phyloP scores from a whole-genome alignment of 768 basidiomycete genomes.

The Auricularia heimuer region DNA sequence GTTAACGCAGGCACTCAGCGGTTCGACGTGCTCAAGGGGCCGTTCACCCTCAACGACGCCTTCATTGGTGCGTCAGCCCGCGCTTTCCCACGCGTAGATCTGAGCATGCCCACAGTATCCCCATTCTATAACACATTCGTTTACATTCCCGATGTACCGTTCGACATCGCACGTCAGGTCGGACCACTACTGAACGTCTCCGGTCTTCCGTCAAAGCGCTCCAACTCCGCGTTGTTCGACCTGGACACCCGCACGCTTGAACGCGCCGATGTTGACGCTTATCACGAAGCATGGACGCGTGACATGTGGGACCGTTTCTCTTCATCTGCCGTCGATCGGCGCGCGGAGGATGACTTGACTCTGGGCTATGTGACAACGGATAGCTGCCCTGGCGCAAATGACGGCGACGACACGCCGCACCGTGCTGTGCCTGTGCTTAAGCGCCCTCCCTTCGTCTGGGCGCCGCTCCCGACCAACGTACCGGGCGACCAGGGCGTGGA shows the following conservation, averaged over 20 bases:
- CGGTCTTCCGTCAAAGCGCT: background rate
- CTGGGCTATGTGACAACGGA: conserved; percentile 58
- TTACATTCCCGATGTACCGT: conserved; percentile 48
- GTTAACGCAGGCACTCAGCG: conserved; percentile 54
- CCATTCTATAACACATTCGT: conserved; percentile 60
- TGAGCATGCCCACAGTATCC: conserved; percentile 24
- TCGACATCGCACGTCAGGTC: conserved; percentile 42
- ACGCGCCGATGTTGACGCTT: background rate
- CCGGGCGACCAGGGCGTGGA: conserved; percentile 47
- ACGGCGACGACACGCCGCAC: conserved; percentile 65
- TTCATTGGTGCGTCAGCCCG: conserved; percentile 31
- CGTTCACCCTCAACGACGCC: conserved; percentile 75
- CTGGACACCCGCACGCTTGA: background rate
- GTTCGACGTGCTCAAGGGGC: conserved; percentile 49
- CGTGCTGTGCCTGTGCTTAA: conserved; percentile 45
- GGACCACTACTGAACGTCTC: conserved; percentile 21
- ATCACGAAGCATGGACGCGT: background rate
- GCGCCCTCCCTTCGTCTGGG: conserved; percentile 49
- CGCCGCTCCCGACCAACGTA: conserved; percentile 38
- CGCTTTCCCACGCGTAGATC: background rate
- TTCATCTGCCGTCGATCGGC: background rate
- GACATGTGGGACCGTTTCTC: background rate
- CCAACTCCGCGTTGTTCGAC: background rate
- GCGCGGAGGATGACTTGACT: conserved; percentile 21
- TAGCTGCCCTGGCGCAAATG: conserved; percentile 46